Evolutionary conservation across 2,329 filamentous ascomycete genomes (phyloP).

Genomic region (Hypoxylon sp.): DNA sequence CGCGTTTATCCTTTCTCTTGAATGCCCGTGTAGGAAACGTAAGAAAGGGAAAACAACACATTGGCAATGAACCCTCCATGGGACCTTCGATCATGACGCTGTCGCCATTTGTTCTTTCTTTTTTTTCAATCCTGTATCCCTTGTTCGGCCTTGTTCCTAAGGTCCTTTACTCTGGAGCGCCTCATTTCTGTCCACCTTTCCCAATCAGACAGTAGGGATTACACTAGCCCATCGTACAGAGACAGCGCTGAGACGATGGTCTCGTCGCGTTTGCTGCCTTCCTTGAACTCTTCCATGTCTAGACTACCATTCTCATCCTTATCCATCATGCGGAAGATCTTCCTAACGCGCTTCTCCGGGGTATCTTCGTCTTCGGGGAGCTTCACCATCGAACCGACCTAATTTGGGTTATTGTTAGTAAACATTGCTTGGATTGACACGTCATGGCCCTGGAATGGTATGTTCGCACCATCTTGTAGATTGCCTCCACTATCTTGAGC

Average conservation of each 20-base stretch:
- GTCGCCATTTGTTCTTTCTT: constrained; percentile 31
- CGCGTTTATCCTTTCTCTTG: constrained; percentile 35
- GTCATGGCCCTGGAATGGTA: background rate
- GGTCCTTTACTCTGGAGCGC: constrained; percentile 29
- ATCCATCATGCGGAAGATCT: constrained; percentile 99
- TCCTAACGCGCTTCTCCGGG: constrained; percentile 95
- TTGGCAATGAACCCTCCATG: constrained; percentile 32
- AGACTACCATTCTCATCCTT: constrained; percentile 99
- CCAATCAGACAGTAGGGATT: constrained; percentile 33
- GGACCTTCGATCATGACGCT: constrained; percentile 25
- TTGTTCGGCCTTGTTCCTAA: constrained; percentile 22
- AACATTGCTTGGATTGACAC: background rate
- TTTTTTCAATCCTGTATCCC: constrained; percentile 25
- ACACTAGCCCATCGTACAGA: constrained; percentile 96
- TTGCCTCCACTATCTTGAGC: constrained; percentile 98
- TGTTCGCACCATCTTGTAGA: constrained; percentile 94
- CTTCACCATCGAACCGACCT: constrained; percentile 99
- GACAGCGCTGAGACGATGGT: constrained; percentile 98
- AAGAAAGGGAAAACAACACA: constrained; percentile 36
- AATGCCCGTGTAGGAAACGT: constrained; percentile 33
- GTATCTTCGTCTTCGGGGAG: constrained; percentile 98
- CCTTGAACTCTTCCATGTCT: constrained; percentile 98
- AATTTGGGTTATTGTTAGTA: constrained; percentile 35
- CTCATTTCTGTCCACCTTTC: constrained; percentile 19
- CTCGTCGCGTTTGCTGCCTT: constrained; percentile 98